Base-by-base conservation (phyloP, 2,329 filamentous ascomycete species). In the Epichloe sibirici region DNA sequence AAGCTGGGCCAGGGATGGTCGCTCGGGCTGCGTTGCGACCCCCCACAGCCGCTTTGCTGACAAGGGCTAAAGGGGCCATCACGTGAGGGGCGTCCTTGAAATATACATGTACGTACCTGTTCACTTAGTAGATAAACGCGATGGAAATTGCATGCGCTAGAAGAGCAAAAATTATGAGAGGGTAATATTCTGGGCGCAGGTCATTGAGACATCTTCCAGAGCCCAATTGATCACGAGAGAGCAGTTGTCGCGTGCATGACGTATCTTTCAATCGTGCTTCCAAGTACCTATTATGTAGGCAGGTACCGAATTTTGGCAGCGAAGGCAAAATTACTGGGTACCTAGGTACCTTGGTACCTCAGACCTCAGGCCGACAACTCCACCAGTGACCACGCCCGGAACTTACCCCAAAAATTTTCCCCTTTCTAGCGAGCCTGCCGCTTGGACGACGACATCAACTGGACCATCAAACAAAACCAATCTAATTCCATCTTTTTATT, bases 301-400 rank as follows among this genome's bases (percentile, higher is more conserved):
- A 31, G 28, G 8, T 11, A 1, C 28, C 28, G 28, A 3, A 11
- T 8, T 28, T 3, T 28, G 25, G 44, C 25, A n/a, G 44, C 25
- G 28, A 45, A 45, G 40, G 6, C 7, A 23, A 25, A 31, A 31
- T 9, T 31, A 31, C 8, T 11, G 8, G 8, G 28, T 31, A 11
- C 31, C 31, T 31, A 31, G 31, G 31, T 31, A 31, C 31, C 23
- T 23, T 3, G 23, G 56, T 61, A 64, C 65, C 63, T 67, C 61
- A 68, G 59, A 65, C 60, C 62, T 67, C 63, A 66, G 65, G 65
- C 65, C 57, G 53, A 56, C 35, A 15, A 35, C 34, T 25, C n/a
- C 60, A 63, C 31, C 17, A 21, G 17, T 21, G 17, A 21, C 17
- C 12, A 53, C 52, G 45, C 53, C 49, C 53, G 55, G 54, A 25